Conservation (phyloP, 1,139 yeast species). For the Saccharomyces uvarum region DNA sequence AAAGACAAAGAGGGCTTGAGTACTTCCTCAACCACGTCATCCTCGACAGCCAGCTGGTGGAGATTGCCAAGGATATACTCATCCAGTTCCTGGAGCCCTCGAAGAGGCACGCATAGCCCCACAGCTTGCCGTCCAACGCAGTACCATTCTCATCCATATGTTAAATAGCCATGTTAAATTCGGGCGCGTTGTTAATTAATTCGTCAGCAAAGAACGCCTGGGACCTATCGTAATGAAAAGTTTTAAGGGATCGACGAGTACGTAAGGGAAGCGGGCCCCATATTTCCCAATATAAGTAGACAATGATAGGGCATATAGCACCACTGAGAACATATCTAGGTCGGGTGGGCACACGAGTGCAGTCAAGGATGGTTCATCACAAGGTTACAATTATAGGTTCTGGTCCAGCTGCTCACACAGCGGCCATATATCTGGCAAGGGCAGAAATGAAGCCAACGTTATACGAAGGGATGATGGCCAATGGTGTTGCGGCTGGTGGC, state of each 20-base stretch:
- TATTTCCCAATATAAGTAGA: not conserved
- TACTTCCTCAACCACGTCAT: conserved; percentile 24
- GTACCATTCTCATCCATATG: not conserved
- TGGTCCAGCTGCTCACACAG: conserved; percentile 99
- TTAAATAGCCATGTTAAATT: not conserved
- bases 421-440: conserved; percentile 91
- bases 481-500: conserved; percentile 98
- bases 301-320: not conserved
- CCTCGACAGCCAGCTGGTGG: conserved; percentile 17
- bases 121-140: not conserved
- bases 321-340: not conserved
- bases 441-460: conserved; percentile 92
- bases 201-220: not conserved
- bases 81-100: conserved; percentile 11
- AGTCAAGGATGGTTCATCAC: conserved; percentile 68
- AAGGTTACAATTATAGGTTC: conserved; percentile 91
- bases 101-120: not conserved
- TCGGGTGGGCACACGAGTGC: not conserved
- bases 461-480: conserved; percentile 94
- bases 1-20: conserved; percentile 28
- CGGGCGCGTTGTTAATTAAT: not conserved
- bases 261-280: not conserved
- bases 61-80: conserved; percentile 16
- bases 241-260: not conserved
- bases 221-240: not conserved